Evolutionary conservation across 306 rosid genomes (phyloP).

Genomic region (Trichosanthes truncata): DNA sequence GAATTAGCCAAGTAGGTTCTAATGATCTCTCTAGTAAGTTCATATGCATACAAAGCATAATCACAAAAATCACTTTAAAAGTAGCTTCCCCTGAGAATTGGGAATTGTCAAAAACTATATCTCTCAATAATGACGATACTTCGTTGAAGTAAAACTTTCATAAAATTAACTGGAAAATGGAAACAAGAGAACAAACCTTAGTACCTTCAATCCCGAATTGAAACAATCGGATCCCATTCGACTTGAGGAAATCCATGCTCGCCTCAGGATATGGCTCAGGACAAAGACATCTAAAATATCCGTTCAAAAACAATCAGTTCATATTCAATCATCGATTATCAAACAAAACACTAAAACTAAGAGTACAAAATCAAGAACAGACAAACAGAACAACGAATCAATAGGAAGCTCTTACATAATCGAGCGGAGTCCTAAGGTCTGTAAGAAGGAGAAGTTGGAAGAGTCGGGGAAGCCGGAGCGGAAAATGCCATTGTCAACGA

Average conservation of each 20-base stretch:
- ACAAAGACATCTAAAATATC: conserved; percentile 59
- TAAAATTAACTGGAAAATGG: background rate
- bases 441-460: conserved; percentile 76
- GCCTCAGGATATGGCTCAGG: conserved; percentile 89
- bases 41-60: background rate
- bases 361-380: background rate
- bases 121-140: background rate
- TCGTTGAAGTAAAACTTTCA: background rate
- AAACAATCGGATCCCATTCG: conserved; percentile 70
- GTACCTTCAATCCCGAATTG: conserved; percentile 94
- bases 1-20: background rate
- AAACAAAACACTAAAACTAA: background rate
- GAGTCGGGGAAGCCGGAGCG: conserved; percentile 92
- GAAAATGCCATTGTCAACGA: conserved; percentile 93
- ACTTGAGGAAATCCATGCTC: conserved; percentile 77
- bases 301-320: conserved; percentile 12
- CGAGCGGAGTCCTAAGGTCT: conserved; percentile 79
- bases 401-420: conserved; percentile 44
- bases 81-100: background rate
- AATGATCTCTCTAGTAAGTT: background rate
- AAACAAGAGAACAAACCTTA: conserved; percentile 43
- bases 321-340: background rate
- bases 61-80: background rate
- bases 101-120: background rate
- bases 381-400: background rate